phyloP scores from a whole-genome alignment of 805 yeast genomes.

The Myxozyma mucilagina region DNA sequence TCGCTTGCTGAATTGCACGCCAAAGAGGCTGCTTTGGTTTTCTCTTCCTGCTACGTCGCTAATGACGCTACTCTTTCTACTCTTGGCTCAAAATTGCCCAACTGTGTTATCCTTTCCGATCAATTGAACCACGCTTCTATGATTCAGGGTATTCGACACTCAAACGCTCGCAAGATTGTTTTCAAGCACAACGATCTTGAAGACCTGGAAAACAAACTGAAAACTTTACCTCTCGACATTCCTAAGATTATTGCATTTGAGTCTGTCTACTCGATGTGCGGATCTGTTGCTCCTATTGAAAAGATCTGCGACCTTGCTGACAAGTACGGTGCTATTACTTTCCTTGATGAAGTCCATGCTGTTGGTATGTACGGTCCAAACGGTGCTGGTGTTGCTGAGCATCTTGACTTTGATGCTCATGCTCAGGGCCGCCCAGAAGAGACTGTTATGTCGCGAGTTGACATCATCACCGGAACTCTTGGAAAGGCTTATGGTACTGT shows the following conservation, averaged over 20 bases:
- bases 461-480: constrained; percentile 94
- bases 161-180: constrained; percentile 82
- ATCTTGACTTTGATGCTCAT: constrained; percentile 83
- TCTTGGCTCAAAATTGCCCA: constrained; percentile 86
- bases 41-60: constrained; percentile 94
- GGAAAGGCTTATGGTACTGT: constrained; percentile 97
- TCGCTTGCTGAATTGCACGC: constrained; percentile 88
- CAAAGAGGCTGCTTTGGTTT: constrained; percentile 92
- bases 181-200: constrained; percentile 87
- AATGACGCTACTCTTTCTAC: constrained; percentile 92
- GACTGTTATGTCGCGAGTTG: constrained; percentile 85
- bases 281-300: constrained; percentile 92
- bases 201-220: constrained; percentile 77
- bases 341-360: constrained; percentile 97
- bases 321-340: constrained; percentile 94
- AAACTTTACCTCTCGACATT: constrained; percentile 75
- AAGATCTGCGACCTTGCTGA: constrained; percentile 94
- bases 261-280: constrained; percentile 97
- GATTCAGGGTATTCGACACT: constrained; percentile 93
- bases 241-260: constrained; percentile 98
- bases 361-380: constrained; percentile 99
- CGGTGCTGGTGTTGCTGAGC: constrained; percentile 99
- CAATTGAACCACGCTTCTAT: constrained; percentile 95
- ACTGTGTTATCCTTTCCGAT: constrained; percentile 89
- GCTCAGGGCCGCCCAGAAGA: constrained; percentile 58